Percentiles rank a stretch among this genome's conserved stretches.
These are phyloP conservation scores for Aquilaria malaccensis DNA, from an alignment of 345 rosid genomes.

Conservation along the genomic window DNA sequence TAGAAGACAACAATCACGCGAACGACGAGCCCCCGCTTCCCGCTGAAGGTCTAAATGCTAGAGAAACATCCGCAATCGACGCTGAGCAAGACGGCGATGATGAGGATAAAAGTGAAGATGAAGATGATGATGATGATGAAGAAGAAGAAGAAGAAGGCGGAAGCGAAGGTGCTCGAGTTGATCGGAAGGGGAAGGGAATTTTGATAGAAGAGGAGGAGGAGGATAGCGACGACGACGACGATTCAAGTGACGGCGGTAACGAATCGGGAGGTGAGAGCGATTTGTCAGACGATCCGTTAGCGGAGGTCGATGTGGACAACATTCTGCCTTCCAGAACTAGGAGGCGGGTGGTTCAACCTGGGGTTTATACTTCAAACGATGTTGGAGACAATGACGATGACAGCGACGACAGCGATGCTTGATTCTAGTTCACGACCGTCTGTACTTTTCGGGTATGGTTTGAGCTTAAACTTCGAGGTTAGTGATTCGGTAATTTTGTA, in stretches of 20 bases:
- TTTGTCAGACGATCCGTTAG: constrained; percentile 81
- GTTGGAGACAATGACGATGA: constrained; percentile 12
- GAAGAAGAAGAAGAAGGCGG: constrained; percentile 20
- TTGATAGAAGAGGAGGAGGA: constrained; percentile 41
- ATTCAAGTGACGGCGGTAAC: constrained; percentile 28
- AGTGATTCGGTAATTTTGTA: constrained; percentile 5
- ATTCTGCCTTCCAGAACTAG: constrained; percentile 88
- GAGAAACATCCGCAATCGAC: constrained; percentile 6
- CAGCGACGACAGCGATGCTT: constrained; percentile 36
- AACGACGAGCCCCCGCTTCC: constrained; percentile 13
- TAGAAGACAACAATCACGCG: constrained; percentile 4
- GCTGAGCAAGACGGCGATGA: constrained; percentile 14
- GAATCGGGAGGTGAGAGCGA: constrained; percentile 51
- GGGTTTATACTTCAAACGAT: constrained; percentile 40
- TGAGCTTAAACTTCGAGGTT: constrained; percentile 9
- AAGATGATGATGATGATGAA: constrained; percentile 12
- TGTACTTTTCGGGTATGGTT: constrained; percentile 4
- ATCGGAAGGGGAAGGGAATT: constrained; percentile 55
- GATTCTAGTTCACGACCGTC: constrained; percentile 5
- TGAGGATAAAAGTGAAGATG: constrained; percentile 12
- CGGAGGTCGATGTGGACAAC: constrained; percentile 93
- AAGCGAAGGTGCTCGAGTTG: constrained; percentile 26
- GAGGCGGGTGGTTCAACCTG: constrained; percentile 41
- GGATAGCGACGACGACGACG: constrained; percentile 38
- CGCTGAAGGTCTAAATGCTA: neutral